Evolutionary conservation across 257 asterid species (phyloP).

Genomic region (Solanum peruvianum): DNA sequence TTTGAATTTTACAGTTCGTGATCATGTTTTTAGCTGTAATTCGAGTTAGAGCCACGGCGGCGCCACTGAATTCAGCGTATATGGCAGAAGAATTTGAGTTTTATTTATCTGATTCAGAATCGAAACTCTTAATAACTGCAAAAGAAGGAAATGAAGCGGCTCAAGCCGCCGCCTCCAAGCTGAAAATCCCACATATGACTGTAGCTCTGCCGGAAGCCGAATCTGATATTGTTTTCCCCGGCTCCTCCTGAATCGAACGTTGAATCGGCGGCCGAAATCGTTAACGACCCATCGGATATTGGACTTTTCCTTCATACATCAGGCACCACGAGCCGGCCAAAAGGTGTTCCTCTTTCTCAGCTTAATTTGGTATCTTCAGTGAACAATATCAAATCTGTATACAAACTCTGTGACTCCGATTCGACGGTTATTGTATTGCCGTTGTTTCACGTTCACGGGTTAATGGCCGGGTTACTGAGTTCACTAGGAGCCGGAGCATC

Average conservation of each 20-base stretch:
- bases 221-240: constrained; percentile 32
- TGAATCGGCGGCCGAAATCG: constrained; percentile 27
- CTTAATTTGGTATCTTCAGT: constrained; percentile 67
- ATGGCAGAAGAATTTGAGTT: constrained; percentile 90
- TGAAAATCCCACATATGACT: constrained; percentile 53
- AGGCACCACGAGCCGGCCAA: constrained; percentile 97
- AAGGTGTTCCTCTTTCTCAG: constrained; percentile 91
- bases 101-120: constrained; percentile 80
- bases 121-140: constrained; percentile 58
- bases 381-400: constrained; percentile 58
- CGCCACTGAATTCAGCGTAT: constrained; percentile 95
- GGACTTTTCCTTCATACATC: constrained; percentile 98
- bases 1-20: constrained; percentile 47
- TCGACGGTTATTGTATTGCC: constrained; percentile 89
- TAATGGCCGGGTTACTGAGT: constrained; percentile 71
- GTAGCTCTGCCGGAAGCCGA: constrained; percentile 37
- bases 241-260: constrained; percentile 15
- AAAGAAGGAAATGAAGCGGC: constrained; percentile 84
- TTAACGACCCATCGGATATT: constrained; percentile 62
- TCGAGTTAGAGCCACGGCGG: constrained; percentile 87
- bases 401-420: constrained; percentile 59
- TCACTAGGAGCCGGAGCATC: constrained; percentile 86
- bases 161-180: constrained; percentile 84
- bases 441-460: constrained; percentile 90
- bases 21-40: constrained; percentile 74